Conservation (phyloP, 352 stramenopile species). For the Phytophthora sp. region DNA sequence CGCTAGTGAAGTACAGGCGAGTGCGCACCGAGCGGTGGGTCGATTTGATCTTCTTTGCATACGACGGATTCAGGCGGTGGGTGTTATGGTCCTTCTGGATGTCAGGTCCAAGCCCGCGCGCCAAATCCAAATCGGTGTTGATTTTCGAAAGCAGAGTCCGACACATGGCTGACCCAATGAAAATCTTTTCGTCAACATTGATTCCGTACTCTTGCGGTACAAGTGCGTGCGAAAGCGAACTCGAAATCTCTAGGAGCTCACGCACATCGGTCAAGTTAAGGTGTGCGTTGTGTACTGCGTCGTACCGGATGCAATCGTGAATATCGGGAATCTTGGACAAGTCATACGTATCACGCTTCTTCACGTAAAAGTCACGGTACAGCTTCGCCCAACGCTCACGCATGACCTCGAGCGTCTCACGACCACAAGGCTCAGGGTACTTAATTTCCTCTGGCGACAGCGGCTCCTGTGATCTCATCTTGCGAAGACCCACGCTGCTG, state of each 20-base stretch:
- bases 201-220: constrained; percentile 92
- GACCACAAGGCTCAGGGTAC: constrained; percentile 83
- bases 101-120: constrained; percentile 51
- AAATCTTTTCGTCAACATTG: constrained; percentile 86
- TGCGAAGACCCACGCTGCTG: constrained; percentile 35
- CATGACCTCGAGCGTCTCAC: constrained; percentile 89
- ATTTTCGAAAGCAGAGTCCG: constrained; percentile 90
- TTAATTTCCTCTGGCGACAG: constrained; percentile 63
- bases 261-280: constrained; percentile 93
- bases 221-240: constrained; percentile 90
- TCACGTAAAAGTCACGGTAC: constrained; percentile 96
- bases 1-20: constrained; percentile 99
- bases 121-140: constrained; percentile 85
- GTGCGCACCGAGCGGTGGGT: constrained; percentile 97
- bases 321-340: constrained; percentile 98
- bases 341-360: constrained; percentile 93
- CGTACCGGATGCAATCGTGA: constrained; percentile 98
- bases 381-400: constrained; percentile 93
- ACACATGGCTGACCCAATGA: constrained; percentile 89
- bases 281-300: constrained; percentile 98
- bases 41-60: constrained; percentile 91
- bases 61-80: constrained; percentile 83
- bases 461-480: constrained; percentile 28
- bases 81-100: constrained; percentile 70
- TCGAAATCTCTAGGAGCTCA: constrained; percentile 95